Evolutionary conservation across 305 asterid species (phyloP).

Genomic region (Plantago rigida): DNA sequence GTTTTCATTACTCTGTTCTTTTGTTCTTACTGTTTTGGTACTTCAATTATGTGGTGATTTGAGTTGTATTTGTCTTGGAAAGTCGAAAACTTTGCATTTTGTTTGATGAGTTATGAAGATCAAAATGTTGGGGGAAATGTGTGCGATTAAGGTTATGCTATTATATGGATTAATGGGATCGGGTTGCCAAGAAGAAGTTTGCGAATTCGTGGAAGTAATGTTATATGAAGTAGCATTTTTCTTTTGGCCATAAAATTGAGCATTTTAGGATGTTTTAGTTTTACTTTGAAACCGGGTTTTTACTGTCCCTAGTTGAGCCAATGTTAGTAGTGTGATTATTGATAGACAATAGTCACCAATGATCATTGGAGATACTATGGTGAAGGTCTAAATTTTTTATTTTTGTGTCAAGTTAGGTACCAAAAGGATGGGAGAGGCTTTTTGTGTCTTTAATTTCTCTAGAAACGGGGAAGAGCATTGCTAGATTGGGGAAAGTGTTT

Average conservation of each 20-base stretch:
- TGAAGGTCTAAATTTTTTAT: not conserved
- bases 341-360: not conserved
- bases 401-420: slow-evolving; percentile 41
- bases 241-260: too few species aligned
- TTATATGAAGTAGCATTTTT: too few species aligned
- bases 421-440: slow-evolving; percentile 94
- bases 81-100: not conserved
- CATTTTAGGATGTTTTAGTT: not conserved
- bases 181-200: not conserved
- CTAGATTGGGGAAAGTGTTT: slow-evolving; percentile 56
- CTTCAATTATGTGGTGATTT: not conserved
- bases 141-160: not conserved
- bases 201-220: not conserved
- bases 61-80: too few species aligned
- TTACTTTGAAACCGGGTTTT: not conserved
- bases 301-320: too few species aligned
- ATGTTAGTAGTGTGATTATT: not conserved
- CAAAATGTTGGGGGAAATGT: not conserved
- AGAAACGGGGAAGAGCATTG: slow-evolving; percentile 64
- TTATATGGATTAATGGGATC: too few species aligned
- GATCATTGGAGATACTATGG: not conserved
- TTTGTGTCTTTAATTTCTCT: slow-evolving; percentile 45
- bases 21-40: not conserved
- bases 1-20: not conserved
- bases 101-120: too few species aligned